Evolutionary conservation across 192 early-diverging fungal genomes (phyloP), one percentile per base, ranked within the genome.

Genomic region (Podila verticillata): DNA sequence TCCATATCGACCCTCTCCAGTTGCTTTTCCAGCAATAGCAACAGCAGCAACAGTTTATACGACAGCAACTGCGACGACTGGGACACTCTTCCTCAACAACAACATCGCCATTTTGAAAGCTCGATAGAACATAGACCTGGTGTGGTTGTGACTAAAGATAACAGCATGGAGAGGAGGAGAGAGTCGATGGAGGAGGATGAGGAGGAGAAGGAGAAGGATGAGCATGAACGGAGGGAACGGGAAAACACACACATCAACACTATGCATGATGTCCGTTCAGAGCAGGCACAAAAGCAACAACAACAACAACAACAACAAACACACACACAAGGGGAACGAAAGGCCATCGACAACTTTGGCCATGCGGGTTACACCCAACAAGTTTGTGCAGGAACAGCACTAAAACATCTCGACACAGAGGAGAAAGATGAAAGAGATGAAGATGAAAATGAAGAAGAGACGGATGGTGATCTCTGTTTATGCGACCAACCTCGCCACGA

Each of bases 221-320:
- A 54, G 51, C n/a, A 24, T n/a, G n/a, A 54, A 26, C 51, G 0
- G 24, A n/a, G 22, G 51, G 51, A 54, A 26, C 24, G 51, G 20
- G 20, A 26, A 24, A 24, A 54, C n/a, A 24, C 51, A 6, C 5
- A 24, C 22, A 54, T 24, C 22, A 54, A 54, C n/a, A 26, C 24
- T n/a, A 54, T 54, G 51, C 51, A 54, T 54, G 51, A 54, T 54
- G n/a, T 54, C 51, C 51, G 51, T 54, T 54, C 51, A 17, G 51
- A 24, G n/a, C 51, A 54, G 24, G 51, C 51, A 12, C 51, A 54
- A 26, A 26, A 5, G 51, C 51, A 26, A 26, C n/a, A 24, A 54
- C 51, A 54, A 22, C 20, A 9, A 9, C 51, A 54, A 54, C 48
- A 51, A 51, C n/a, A 24, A 54, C 51, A 54, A 54, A 26, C 51